Evolutionary conservation across 2,329 filamentous ascomycete genomes (phyloP), one percentile per base, ranked within the genome.

Genomic region (Fusarium agapanthi): DNA sequence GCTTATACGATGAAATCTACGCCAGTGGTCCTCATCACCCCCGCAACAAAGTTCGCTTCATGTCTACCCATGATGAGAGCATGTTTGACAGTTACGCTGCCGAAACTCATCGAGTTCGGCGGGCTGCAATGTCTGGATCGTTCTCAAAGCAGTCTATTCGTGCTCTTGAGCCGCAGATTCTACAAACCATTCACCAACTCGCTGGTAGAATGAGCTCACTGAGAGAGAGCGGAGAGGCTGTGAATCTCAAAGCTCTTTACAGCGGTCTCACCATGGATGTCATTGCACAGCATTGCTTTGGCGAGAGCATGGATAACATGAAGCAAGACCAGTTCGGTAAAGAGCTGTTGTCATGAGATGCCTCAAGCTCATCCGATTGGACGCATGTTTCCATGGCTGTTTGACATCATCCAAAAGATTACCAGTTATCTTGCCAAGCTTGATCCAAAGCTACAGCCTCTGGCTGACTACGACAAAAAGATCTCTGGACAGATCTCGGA

Each of bases 31-130:
- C 57, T 6, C 57, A 60, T 51, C 44, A 40, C 5, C 57, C 57
- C 5, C 44, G 57, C 10, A 53, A 60, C 10, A 60, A 60, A 40
- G 28, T 60, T 6, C 44, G 57, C 16, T 60, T 60, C 13, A 60
- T 60, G 57, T 60, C 57, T n/a, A 60, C 57, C 2, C 57, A 60
- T 34, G 57, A 53, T 14, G 57, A 60, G 8, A 60, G 57, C 28
- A 60, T 60, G 57, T 60, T 60, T 32, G 57, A 60, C n/a, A 60
- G 44, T 20, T 60, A 51, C 10, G 24, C n/a, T 20, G 57, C 57
- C 3, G 57, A 60, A 9, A 53, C 45, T 2, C 57, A 60, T 34
- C 48, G 57, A n/a, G 57, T 53, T 20, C 44, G 57, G 3, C 35
- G 57, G 2, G 57, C 35, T 34, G 57, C 57, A 18, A 20, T 60